Conservation (phyloP, 2,329 filamentous ascomycete species). For the Aureobasidium sp. region DNA sequence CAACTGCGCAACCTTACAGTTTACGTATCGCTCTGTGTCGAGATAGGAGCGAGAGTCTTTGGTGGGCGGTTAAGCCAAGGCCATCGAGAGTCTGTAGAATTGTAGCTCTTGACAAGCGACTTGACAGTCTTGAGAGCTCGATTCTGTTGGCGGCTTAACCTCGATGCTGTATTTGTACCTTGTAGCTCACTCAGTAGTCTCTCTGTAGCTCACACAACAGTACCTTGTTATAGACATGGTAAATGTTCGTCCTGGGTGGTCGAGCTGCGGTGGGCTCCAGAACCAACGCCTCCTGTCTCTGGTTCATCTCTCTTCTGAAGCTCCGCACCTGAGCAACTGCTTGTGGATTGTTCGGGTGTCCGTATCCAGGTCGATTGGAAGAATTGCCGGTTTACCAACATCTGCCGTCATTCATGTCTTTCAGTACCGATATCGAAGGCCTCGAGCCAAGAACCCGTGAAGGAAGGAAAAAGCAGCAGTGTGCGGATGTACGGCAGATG, state of each 20-base stretch:
- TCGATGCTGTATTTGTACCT: too few relatives aligned
- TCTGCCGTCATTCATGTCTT: not conserved
- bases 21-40: too few relatives aligned
- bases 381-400: not conserved
- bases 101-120: too few relatives aligned
- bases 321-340: not conserved
- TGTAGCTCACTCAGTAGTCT: too few relatives aligned
- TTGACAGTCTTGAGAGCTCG: too few relatives aligned
- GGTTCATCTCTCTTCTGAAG: not conserved
- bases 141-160: too few relatives aligned
- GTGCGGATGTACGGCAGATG: slow-evolving; percentile 5
- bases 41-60: too few relatives aligned
- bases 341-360: not conserved
- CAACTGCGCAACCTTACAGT: too few relatives aligned
- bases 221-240: not conserved
- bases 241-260: not conserved
- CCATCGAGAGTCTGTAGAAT: too few relatives aligned
- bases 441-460: slow-evolving; percentile 2
- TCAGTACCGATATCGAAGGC: not conserved
- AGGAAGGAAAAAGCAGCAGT: not conserved
- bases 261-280: not conserved
- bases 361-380: not conserved
- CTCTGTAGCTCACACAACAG: not conserved
- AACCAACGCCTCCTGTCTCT: not conserved
- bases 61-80: too few relatives aligned